These are phyloP conservation scores for Monascus purpureus DNA, from an alignment of 495 filamentous ascomycete species.

Conservation along the genomic window DNA sequence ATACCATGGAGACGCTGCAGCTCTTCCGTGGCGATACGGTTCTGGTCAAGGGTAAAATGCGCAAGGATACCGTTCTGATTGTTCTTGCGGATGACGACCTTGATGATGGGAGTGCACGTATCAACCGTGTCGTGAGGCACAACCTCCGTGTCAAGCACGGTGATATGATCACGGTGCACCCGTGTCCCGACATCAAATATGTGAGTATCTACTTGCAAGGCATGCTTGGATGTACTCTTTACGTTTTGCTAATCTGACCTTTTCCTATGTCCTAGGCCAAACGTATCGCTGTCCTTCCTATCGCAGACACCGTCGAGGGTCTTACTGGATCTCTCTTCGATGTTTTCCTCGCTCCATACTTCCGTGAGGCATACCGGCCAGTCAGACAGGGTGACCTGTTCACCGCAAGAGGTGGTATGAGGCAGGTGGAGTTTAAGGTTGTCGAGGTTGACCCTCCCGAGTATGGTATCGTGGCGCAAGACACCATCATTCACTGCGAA, in stretches of 20 bases:
- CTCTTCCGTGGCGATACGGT: slow-evolving; percentile 98
- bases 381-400: slow-evolving; percentile 95
- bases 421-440: slow-evolving; percentile 98
- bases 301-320: slow-evolving; percentile 95
- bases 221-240: no score
- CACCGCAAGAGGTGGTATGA: slow-evolving; percentile 93
- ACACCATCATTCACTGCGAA: slow-evolving; percentile 97
- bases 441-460: slow-evolving; percentile 97
- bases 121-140: slow-evolving; percentile 96
- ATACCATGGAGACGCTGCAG: slow-evolving; percentile 96
- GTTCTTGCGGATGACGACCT: slow-evolving; percentile 95
- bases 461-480: slow-evolving; percentile 95
- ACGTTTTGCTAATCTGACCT: slow-evolving; percentile 4
- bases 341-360: slow-evolving; percentile 98
- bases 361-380: slow-evolving; percentile 96
- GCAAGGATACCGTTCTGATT: slow-evolving; percentile 96
- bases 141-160: slow-evolving; percentile 98
- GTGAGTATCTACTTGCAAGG: slow-evolving; percentile 41
- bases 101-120: slow-evolving; percentile 88
- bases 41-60: slow-evolving; percentile 97
- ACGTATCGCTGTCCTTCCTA: slow-evolving; percentile 95
- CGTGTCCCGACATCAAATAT: slow-evolving; percentile 99
- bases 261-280: slow-evolving; percentile 53
- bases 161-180: slow-evolving; percentile 89
- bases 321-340: slow-evolving; percentile 96